Base-by-base conservation (phyloP, 2,329 filamentous ascomycete genomes). In the Fusarium luffae region DNA sequence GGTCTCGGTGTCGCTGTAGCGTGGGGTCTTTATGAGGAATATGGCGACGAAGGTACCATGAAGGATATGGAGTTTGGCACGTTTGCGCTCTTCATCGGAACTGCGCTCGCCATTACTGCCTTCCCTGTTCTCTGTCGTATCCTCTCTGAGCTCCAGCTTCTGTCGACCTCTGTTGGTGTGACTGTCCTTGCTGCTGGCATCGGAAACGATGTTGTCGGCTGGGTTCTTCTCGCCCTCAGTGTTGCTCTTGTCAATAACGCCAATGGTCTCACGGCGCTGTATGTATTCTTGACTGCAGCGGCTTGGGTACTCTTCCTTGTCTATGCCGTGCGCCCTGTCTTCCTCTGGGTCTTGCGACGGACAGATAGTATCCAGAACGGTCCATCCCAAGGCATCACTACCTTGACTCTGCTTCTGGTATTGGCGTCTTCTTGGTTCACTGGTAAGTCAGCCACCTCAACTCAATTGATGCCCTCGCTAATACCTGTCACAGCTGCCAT, bases 101-200 rank as follows among this genome's bases (percentile, higher is more conserved):
- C 97, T 55, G 95, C 95, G 1, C 90, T 98, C 80, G 92, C 94
- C 28, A 98, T 98, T 73, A 98, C 95, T 2, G 93, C 89, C 11
- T 91, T 98, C 74, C 95, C 95, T 0, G 95, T 98, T 1, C 87
- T 98, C 14, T 98, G 95, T 76, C 92, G 95, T 78, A 98, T 98
- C 71, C 83, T 98, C 70, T 95, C 93, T 0, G 94, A 97, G 79
- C 84, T 98, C 55, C 96, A 97, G 74, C 84, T 98, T 51, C 89
- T 98, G 7, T 83, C 87, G 57, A 96, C 93, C 3, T 88, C 91
- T 1, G 94, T 97, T 7, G 94, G 94, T 75, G 88, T 97, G 37
- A 97, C 97, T 40, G 92, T 94, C 3, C 85, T 98, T 11, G 94
- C 94, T 5, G 94, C 94, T 8, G 95, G 95, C 54, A 94, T 98